A percentile compares a stretch with the other conserved stretches of the same genome.
These are phyloP conservation scores for Ogataea wickerhamii DNA, from an alignment of 805 yeast species.

Conservation along the genomic window DNA sequence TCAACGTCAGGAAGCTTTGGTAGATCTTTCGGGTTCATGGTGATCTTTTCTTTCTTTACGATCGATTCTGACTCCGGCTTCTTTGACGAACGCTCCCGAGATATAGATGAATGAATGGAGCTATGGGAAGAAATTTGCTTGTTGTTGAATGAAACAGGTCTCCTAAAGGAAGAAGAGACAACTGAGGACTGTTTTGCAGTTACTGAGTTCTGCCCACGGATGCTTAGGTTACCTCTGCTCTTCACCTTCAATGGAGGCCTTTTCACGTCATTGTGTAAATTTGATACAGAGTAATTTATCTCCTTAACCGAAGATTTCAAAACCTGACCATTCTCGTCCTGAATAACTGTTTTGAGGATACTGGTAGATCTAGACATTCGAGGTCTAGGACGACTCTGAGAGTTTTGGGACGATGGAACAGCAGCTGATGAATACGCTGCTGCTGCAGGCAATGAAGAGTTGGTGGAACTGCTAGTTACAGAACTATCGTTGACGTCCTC, in stretches of 20 bases:
- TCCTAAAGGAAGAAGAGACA: slow-evolving; percentile 47
- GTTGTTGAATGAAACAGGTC: slow-evolving; percentile 42
- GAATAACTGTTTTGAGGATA: slow-evolving; percentile 31
- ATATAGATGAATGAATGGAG: slow-evolving; percentile 6
- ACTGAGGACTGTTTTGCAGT: slow-evolving; percentile 32
- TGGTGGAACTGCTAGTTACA: slow-evolving; percentile 1
- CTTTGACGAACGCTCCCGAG: neutral
- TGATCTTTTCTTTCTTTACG: slow-evolving; percentile 5
- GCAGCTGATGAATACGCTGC: neutral
- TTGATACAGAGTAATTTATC: slow-evolving; percentile 27
- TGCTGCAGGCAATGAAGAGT: slow-evolving; percentile 5
- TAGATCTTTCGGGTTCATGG: slow-evolving; percentile 24
- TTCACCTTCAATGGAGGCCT: slow-evolving; percentile 13
- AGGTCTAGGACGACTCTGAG: slow-evolving; percentile 9
- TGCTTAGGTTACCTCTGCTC: slow-evolving; percentile 11
- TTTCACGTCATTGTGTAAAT: slow-evolving; percentile 22
- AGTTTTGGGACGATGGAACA: slow-evolving; percentile 5
- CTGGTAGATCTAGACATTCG: slow-evolving; percentile 30
- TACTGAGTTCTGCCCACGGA: slow-evolving; percentile 5
- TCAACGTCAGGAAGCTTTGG: slow-evolving; percentile 29
- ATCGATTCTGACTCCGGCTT: neutral
- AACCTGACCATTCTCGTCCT: slow-evolving; percentile 32
- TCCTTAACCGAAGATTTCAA: slow-evolving; percentile 28
- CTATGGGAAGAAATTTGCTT: slow-evolving; percentile 12
- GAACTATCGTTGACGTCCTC: slow-evolving; percentile 1